These are phyloP conservation scores for Mycena polygramma DNA, from an alignment of 768 basidiomycete species.

Conservation along the genomic window DNA sequence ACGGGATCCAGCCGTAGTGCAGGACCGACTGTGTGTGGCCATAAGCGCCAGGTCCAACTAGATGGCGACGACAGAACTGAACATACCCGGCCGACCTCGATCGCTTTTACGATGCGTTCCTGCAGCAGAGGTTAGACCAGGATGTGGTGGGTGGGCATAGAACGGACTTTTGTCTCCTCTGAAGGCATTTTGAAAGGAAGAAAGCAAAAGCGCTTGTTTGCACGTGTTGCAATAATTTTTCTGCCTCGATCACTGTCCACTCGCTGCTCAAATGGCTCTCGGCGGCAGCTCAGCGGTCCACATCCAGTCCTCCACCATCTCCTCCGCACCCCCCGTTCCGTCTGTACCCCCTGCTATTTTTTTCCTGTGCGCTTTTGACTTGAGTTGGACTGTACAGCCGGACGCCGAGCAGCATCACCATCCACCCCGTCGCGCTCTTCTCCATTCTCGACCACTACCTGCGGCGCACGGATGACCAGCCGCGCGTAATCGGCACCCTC, in stretches of 20 bases:
- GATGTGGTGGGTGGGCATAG: background rate
- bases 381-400: constrained; percentile 59
- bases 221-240: constrained; percentile 19
- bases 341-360: constrained; percentile 44
- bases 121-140: constrained; percentile 41
- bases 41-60: too few species aligned
- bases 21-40: constrained; percentile 75
- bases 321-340: constrained; percentile 52
- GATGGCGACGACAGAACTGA: too few species aligned
- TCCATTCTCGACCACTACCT: constrained; percentile 98
- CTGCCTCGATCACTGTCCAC: background rate
- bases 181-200: constrained; percentile 73
- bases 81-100: constrained; percentile 87
- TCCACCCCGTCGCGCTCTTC: constrained; percentile 94
- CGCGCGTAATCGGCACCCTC: constrained; percentile 95
- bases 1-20: constrained; percentile 96
- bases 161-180: constrained; percentile 87
- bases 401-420: constrained; percentile 78
- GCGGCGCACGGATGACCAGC: constrained; percentile 83
- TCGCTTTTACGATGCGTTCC: constrained; percentile 87
- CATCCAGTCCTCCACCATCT: constrained; percentile 53
- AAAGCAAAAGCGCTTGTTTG: background rate
- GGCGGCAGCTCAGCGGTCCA: constrained; percentile 66
- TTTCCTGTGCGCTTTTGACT: constrained; percentile 5
- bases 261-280: constrained; percentile 58